Base-by-base conservation (phyloP, 371 early-diverging fungal genomes). In the Lichtheimia hyalospora region DNA sequence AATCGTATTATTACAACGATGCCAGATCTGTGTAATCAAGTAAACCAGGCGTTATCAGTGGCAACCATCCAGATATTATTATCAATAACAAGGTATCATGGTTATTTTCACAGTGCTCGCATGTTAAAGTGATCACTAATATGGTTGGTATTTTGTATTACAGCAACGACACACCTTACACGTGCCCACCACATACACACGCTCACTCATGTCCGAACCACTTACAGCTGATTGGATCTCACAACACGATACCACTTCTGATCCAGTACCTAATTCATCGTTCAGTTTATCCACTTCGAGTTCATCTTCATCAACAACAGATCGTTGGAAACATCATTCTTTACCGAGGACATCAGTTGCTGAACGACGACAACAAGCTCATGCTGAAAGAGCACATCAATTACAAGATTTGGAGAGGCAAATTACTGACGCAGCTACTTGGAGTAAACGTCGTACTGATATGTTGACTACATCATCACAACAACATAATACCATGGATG, bases 381-480 rank as follows among this genome's bases (percentile, higher is more conserved):
- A 75, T 41, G 68, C 67, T 28, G 79, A 75, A 34, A 57, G 79
- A 51, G 54, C 66, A 55, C 62, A 67, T 21, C 74, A 79, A 49
- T 51, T 79, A 14, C 70, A 70, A 56, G 76, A 75, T 54, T 49
- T 79, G 40, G 79, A 79, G 49, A 67, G 69, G 10, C 73, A 73
- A 55, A 66, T 75, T 13, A 61, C 71, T 2, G 72, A 73, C 23
- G 71, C 76, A 13, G 57, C 75, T 8, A 64, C 60, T 18, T 68
- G 67, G 67, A 74, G 60, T 15, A 70, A 71, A 40, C 68, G 68
- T 18, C 60, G 76, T 25, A 70, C 64, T 14, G 74, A 73, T n/a
- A 23, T 67, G 18, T 57, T 61, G 13, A 57, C 67, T 14, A 41
- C 66, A 51, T 64, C 25, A 44, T 68, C 39, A 23, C 60, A 51